These are phyloP conservation scores for Venturia pyrina DNA, from an alignment of 2,329 filamentous ascomycete genomes.

Conservation along the genomic window DNA sequence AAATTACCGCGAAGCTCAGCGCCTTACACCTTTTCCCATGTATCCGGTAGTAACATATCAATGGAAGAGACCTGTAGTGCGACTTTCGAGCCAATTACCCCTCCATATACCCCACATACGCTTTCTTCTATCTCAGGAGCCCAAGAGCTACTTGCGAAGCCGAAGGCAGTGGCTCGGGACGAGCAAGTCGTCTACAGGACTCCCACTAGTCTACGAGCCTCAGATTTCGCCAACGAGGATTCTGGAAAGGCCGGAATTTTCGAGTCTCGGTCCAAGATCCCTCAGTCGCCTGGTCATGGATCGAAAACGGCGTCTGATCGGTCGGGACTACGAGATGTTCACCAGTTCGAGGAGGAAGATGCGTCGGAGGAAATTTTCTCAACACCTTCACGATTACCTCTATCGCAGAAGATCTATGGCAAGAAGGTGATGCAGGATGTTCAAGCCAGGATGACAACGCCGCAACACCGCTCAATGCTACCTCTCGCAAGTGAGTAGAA, in stretches of 20 bases:
- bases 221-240: not conserved
- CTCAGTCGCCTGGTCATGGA: not conserved
- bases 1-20: too few relatives aligned
- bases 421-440: not conserved
- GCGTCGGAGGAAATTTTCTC: not conserved
- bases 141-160: not conserved
- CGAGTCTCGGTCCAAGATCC: not conserved
- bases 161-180: not conserved
- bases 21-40: too few relatives aligned
- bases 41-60: not conserved
- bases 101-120: not conserved
- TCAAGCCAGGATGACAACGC: not conserved
- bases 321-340: not conserved
- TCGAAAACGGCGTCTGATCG: not conserved
- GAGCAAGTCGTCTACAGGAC: not conserved
- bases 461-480: not conserved
- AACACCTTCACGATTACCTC: not conserved
- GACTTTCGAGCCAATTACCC: not conserved
- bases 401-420: not conserved
- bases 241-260: not conserved
- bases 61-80: not conserved
- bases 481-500: not conserved
- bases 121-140: not conserved
- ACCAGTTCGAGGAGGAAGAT: not conserved
- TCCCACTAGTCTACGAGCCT: not conserved